Conservation (phyloP, 768 basidiomycete genomes). For the Obba rivulosa region DNA sequence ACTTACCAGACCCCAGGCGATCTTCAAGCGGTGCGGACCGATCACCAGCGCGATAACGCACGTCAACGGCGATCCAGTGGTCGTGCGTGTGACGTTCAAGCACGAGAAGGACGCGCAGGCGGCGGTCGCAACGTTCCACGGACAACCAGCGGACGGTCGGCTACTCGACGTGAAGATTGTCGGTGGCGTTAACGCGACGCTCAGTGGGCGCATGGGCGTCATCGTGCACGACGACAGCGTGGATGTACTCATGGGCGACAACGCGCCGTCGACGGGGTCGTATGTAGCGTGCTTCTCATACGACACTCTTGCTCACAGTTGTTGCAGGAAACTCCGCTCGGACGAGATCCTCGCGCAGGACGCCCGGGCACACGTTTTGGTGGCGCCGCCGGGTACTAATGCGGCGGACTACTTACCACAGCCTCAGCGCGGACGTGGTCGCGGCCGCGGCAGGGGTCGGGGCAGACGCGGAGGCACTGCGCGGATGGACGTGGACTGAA, state of each 20-base stretch:
- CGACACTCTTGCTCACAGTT: background rate
- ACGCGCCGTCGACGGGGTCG: constrained; percentile 43
- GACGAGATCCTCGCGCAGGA: constrained; percentile 63
- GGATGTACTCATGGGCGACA: constrained; percentile 51
- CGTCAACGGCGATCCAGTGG: constrained; percentile 32
- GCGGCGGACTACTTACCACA: constrained; percentile 44
- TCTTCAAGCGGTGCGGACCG: constrained; percentile 75
- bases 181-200: constrained; percentile 47
- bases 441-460: constrained; percentile 31
- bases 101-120: constrained; percentile 51
- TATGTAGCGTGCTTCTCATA: constrained; percentile 29
- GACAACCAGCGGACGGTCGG: constrained; percentile 79
- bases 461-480: constrained; percentile 31
- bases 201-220: constrained; percentile 53
- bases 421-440: constrained; percentile 19
- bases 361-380: constrained; percentile 63
- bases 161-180: constrained; percentile 61
- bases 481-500: constrained; percentile 48
- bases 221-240: constrained; percentile 36
- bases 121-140: constrained; percentile 72
- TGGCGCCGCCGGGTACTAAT: constrained; percentile 64
- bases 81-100: constrained; percentile 73
- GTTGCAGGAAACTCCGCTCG: constrained; percentile 77
- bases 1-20: constrained; percentile 37
- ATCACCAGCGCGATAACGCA: constrained; percentile 40